Base-by-base conservation (phyloP, 179 eudicot species). In the Sideroxylon spinosum region DNA sequence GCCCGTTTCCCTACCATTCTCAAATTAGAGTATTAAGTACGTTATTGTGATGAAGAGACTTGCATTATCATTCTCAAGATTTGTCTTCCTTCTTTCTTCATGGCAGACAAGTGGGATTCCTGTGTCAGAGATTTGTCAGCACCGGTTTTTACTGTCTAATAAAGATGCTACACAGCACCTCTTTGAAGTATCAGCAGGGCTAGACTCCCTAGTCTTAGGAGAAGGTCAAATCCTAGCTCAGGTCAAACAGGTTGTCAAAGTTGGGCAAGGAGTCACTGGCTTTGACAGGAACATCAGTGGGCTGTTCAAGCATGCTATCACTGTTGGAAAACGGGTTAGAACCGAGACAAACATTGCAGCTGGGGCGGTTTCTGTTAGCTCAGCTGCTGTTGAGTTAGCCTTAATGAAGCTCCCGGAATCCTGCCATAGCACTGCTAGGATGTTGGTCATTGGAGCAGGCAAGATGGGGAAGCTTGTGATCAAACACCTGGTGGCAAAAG, bases 161-260 rank as follows among this genome's bases (percentile, higher is more conserved):
- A 83, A 83, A 13, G 91, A 88, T 77, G 91, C 89, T 1, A 88
- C 91, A 25, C 91, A 85, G 68, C 91, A 88, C 82, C 75, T 88
- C 81, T 88, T 88, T 67, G 88, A 88, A 85, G 91, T 88, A 37
- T 88, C 91, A 32, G 91, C 91, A 28, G 91, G 91, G 50, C 83
- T 88, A 25, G 91, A 88, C 73, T 88, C 91, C 44, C 76, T 88
- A 65, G 91, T 88, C 22, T 26, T 88, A 72, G 91, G 91, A 60
- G 91, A 88, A 82, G 91, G 91, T 25, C 91, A 88, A 74, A 88
- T 88, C 70, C 89, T 88, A 63, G 87, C 91, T 73, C 91, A 88
- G 71, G 91, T 88, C 71, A 88, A 88, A 76, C 91, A 88, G 80
- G 91, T 88, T 0, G 91, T 86, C 32, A 88, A 86, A 83, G 85